Percentiles rank a stretch among this genome's conserved stretches.
Evolutionary conservation across 495 filamentous ascomycete genomes (phyloP).

Genomic region (Wilcoxina mikolae): DNA sequence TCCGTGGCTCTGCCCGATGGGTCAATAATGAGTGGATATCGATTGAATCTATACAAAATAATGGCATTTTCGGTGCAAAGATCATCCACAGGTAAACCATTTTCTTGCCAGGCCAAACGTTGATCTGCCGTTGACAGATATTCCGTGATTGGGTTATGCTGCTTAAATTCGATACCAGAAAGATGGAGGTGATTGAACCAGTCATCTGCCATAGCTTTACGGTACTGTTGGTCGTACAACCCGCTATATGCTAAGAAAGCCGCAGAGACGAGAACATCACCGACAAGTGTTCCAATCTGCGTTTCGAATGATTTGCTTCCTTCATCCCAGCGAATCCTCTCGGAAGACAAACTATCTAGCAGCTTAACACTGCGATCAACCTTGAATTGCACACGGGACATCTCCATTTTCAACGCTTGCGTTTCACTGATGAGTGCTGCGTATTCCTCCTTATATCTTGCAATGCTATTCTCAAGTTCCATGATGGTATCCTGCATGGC

Average conservation of each 20-base stretch:
- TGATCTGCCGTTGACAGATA: constrained; percentile 96
- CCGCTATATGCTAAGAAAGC: constrained; percentile 97
- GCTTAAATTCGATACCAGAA: constrained; percentile 82
- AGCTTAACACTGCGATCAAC: constrained; percentile 90
- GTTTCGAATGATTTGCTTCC: constrained; percentile 96
- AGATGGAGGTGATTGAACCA: constrained; percentile 84
- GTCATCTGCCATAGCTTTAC: constrained; percentile 92
- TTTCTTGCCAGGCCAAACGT: constrained; percentile 81
- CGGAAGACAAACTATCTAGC: constrained; percentile 85
- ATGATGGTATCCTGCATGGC: constrained; percentile 77
- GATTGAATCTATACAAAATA: constrained; percentile 90
- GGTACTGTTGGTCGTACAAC: constrained; percentile 94
- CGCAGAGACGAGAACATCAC: constrained; percentile 84
- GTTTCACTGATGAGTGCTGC: constrained; percentile 92
- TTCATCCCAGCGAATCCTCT: constrained; percentile 84
- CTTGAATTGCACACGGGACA: constrained; percentile 92
- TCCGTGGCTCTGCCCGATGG: constrained; percentile 87
- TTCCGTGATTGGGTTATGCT: constrained; percentile 85
- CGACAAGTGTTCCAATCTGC: constrained; percentile 90
- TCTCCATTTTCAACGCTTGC: constrained; percentile 90
- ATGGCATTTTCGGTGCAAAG: constrained; percentile 98
- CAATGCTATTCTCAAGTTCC: constrained; percentile 75
- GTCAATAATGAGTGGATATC: constrained; percentile 96
- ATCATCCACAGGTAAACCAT: constrained; percentile 95
- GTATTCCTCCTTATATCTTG: constrained; percentile 93